Evolutionary conservation across 2,329 filamentous ascomycete genomes (phyloP).

Genomic region (Aspergillus jensenii): DNA sequence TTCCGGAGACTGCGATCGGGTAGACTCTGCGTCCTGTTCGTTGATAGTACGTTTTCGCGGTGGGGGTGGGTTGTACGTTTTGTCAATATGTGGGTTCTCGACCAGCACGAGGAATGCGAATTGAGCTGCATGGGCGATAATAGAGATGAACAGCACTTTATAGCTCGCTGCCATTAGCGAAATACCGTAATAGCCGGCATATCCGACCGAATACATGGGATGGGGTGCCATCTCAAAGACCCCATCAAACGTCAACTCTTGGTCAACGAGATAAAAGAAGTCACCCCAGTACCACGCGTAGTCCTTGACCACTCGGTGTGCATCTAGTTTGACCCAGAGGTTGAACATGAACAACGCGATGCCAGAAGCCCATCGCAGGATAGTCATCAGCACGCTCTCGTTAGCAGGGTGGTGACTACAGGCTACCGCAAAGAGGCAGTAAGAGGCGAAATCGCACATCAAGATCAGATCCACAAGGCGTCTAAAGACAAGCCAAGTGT

Average conservation of each 20-base stretch:
- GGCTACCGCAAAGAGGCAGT: constrained; percentile 91
- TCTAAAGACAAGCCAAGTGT: constrained; percentile 96
- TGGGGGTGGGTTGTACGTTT: constrained; percentile 89
- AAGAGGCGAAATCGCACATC: constrained; percentile 98
- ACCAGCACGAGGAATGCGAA: constrained; percentile 89
- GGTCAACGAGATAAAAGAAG: constrained; percentile 98
- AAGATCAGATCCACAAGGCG: constrained; percentile 94
- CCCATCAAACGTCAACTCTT: constrained; percentile 95
- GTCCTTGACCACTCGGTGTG: constrained; percentile 96
- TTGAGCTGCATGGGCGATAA: constrained; percentile 89
- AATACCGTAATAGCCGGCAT: constrained; percentile 96
- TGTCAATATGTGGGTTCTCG: constrained; percentile 97
- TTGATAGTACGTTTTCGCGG: constrained; percentile 57
- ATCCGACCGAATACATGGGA: constrained; percentile 98
- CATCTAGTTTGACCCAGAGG: constrained; percentile 97
- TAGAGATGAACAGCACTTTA: constrained; percentile 94
- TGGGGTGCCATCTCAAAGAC: constrained; percentile 99
- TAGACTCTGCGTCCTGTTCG: constrained; percentile 30
- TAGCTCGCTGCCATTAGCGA: constrained; percentile 98
- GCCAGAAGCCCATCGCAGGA: constrained; percentile 75
- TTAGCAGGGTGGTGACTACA: constrained; percentile 73
- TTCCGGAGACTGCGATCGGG: constrained; percentile 30
- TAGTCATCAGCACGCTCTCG: constrained; percentile 68
- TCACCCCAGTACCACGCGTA: constrained; percentile 99
- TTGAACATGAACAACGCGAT: constrained; percentile 86